Conservation (phyloP, 495 filamentous ascomycete species). For the Xylaria telfairii region DNA sequence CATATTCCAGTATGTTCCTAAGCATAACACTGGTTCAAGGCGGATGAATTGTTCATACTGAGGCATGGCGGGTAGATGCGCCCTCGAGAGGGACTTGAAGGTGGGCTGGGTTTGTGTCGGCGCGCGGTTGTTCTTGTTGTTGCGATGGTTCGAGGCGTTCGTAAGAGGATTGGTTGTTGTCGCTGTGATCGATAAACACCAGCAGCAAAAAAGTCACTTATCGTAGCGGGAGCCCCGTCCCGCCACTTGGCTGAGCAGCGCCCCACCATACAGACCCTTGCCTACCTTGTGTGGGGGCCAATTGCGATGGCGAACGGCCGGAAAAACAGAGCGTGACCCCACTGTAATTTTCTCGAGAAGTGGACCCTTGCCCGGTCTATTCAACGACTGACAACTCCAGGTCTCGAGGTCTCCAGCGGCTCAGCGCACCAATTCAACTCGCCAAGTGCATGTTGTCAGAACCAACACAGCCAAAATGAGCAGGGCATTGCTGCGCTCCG, state of each 20-base stretch:
- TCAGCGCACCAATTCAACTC: neutral
- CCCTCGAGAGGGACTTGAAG: slow-evolving; percentile 31
- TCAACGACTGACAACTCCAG: too few relatives aligned
- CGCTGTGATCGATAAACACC: neutral
- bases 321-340: slow-evolving; percentile 26
- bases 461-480: slow-evolving; percentile 43
- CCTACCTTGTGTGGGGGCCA: neutral
- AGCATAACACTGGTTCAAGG: too few relatives aligned
- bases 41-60: too few relatives aligned
- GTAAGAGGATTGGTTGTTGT: neutral
- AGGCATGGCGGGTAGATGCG: slow-evolving; percentile 54
- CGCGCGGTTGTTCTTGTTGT: neutral
- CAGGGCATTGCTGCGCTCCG: slow-evolving; percentile 53
- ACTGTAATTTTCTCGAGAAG: slow-evolving; percentile 35
- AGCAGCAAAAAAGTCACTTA: slow-evolving; percentile 22
- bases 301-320: too few relatives aligned
- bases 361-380: slow-evolving; percentile 10
- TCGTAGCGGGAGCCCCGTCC: slow-evolving; percentile 7
- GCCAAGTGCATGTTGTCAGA: neutral
- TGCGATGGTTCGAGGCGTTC: neutral
- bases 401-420: too few relatives aligned
- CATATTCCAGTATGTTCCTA: too few relatives aligned
- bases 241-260: neutral
- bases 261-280: slow-evolving; percentile 2
- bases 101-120: slow-evolving; percentile 1